A percentile compares a stretch with the other conserved stretches of the same genome.
Evolutionary conservation across 441 rosid species (phyloP).

Genomic region (Corymbia calophylla): DNA sequence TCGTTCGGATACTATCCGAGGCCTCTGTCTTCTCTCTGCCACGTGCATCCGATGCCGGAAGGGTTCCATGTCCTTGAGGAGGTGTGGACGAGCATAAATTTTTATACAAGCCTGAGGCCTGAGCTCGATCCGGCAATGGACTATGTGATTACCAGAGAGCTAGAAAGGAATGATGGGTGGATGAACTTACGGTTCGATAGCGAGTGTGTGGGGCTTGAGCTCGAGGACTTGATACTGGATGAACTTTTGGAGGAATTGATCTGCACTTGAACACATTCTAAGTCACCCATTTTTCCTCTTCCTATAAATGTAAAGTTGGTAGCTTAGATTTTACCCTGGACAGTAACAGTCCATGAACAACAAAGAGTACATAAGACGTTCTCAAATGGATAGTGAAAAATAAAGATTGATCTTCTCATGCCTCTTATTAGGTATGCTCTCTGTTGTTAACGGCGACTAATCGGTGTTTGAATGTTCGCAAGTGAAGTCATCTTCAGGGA

Average conservation of each 20-base stretch:
- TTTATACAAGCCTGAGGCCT: conserved; percentile 39
- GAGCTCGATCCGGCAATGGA: conserved; percentile 30
- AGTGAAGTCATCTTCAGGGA: neutral
- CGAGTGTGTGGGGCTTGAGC: conserved; percentile 66
- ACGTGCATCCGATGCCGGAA: conserved; percentile 44
- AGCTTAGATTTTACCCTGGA: neutral
- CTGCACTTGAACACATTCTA: neutral
- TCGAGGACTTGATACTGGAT: conserved; percentile 63
- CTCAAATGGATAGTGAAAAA: neutral
- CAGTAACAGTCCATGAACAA: neutral
- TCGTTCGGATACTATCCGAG: conserved; percentile 48
- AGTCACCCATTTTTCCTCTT: neutral
- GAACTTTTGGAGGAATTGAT: conserved; percentile 62
- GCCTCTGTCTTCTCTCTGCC: conserved; percentile 44
- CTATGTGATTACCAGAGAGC: conserved; percentile 37
- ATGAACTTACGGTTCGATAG: conserved; percentile 72
- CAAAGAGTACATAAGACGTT: neutral
- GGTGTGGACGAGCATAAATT: conserved; percentile 59
- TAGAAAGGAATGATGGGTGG: conserved; percentile 55
- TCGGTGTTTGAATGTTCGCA: neutral
- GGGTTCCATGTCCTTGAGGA: conserved; percentile 55
- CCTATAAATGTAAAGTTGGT: neutral
- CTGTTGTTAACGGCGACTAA: neutral
- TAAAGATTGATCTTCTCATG: neutral
- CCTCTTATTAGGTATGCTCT: neutral